Evolutionary conservation across 2,329 filamentous ascomycete genomes (phyloP).

Genomic region (Trichoderma sp.): DNA sequence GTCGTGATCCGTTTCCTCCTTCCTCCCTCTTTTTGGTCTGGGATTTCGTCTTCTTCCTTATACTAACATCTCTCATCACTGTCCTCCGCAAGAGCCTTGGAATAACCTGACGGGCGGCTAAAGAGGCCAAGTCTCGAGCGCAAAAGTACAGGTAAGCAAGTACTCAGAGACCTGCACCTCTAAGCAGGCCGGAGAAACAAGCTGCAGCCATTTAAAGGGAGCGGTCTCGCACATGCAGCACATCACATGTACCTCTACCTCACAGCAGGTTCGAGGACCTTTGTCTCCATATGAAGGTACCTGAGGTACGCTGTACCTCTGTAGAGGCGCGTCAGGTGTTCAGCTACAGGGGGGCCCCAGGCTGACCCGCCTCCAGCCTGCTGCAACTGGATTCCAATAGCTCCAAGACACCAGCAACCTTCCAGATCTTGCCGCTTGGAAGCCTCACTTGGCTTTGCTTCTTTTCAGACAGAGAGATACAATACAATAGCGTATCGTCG

Average conservation of each 20-base stretch:
- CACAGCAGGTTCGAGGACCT: background rate
- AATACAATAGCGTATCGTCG: too few species aligned
- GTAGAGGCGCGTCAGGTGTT: conserved; percentile 25
- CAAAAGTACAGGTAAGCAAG: background rate
- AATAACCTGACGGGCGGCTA: background rate
- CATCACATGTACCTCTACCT: conserved; percentile 1
- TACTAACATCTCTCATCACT: background rate
- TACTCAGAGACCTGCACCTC: background rate
- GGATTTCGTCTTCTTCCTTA: background rate
- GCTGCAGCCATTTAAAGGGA: conserved; percentile 16
- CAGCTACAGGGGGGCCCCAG: conserved; percentile 10
- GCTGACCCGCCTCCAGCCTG: conserved; percentile 4
- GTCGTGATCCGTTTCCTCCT: conserved; percentile 1
- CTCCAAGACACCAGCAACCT: too few species aligned
- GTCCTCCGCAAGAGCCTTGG: background rate
- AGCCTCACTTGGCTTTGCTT: too few species aligned
- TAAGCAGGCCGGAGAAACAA: background rate
- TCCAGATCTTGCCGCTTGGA: too few species aligned
- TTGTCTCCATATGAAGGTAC: background rate
- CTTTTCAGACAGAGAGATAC: too few species aligned
- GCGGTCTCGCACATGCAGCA: conserved; percentile 14
- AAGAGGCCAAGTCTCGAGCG: conserved; percentile 1
- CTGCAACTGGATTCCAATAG: too few species aligned
- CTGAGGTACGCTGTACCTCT: conserved; percentile 4
- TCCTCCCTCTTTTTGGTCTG: background rate